Conservation (phyloP, 352 stramenopile genomes). For the Pythium dissimile region DNA sequence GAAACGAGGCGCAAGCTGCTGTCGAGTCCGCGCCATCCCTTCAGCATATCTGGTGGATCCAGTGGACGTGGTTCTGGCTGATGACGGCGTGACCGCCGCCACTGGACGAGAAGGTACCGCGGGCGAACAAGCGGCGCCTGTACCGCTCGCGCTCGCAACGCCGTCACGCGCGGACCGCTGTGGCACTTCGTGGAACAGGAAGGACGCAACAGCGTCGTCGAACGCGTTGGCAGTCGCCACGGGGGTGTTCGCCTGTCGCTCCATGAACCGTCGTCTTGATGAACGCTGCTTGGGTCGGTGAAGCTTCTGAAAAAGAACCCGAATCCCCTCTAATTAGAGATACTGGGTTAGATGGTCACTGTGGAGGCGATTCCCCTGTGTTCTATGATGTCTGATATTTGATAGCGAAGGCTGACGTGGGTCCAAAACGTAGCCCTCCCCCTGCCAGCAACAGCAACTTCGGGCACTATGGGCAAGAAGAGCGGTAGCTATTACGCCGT, state of each 20-base stretch:
- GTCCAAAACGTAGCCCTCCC: neutral
- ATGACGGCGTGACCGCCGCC: neutral
- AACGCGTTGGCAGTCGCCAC: neutral
- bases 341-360: no score
- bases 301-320: neutral
- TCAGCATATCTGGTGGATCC: neutral
- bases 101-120: neutral
- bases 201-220: neutral
- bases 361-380: no score
- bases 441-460: conserved; percentile 1
- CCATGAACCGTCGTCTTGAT: neutral
- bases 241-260: neutral
- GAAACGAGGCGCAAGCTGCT: conserved; percentile 4
- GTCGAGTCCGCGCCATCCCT: neutral
- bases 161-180: no score
- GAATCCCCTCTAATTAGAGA: no score
- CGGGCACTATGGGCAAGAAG: conserved; percentile 25
- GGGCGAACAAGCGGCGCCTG: neutral
- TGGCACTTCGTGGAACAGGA: neutral
- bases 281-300: neutral
- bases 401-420: neutral
- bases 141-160: neutral
- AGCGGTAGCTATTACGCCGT: conserved; percentile 54
- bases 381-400: neutral
- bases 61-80: neutral